Percentiles rank a stretch among this genome's conserved stretches.
Conservation (phyloP, 2,329 filamentous ascomycete genomes). For the Trichoderma semiorbis region DNA sequence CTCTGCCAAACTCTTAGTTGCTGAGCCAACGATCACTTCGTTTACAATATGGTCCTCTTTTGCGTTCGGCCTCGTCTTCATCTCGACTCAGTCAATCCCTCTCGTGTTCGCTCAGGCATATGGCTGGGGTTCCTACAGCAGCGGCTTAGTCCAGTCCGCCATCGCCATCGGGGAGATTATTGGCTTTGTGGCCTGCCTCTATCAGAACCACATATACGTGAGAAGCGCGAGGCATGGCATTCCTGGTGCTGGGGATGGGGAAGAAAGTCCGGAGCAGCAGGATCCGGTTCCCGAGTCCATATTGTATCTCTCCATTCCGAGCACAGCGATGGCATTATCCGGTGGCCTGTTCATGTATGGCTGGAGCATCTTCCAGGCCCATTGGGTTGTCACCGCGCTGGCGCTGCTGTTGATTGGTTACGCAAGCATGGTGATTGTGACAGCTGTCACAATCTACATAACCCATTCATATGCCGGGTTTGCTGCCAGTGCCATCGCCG, state of each 20-base stretch:
- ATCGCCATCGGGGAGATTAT: neutral
- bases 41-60: neutral
- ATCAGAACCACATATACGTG: neutral
- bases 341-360: constrained; percentile 3
- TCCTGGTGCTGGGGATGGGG: neutral
- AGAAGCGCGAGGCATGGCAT: neutral
- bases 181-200: neutral
- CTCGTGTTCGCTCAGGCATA: neutral
- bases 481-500: neutral
- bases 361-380: neutral
- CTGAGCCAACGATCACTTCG: neutral
- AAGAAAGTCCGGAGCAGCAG: neutral
- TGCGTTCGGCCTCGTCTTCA: neutral
- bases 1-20: neutral
- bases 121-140: neutral
- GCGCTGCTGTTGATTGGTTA: neutral
- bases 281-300: neutral
- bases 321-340: neutral
- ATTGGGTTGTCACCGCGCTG: neutral
- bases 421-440: neutral
- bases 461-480: neutral
- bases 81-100: neutral
- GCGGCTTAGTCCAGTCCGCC: neutral
- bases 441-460: neutral
- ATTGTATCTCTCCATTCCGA: neutral